Evolutionary conservation across 345 rosid genomes (phyloP).

Genomic region (Clausena lansium): DNA sequence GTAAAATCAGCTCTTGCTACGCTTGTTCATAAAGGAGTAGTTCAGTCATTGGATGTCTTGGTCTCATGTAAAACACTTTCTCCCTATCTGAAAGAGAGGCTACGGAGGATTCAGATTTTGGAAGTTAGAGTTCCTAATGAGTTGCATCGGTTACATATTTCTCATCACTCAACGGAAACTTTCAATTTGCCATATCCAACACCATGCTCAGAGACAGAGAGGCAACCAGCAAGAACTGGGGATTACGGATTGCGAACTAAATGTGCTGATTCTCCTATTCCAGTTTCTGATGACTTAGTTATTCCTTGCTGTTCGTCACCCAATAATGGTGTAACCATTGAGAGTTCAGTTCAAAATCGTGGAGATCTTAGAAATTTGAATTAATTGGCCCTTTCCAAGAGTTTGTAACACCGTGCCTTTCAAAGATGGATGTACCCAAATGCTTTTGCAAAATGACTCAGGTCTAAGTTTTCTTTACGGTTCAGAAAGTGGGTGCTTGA

Average conservation of each 20-base stretch:
- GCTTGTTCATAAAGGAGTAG: constrained; percentile 63
- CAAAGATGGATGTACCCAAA: constrained; percentile 28
- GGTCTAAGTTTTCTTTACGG: no score
- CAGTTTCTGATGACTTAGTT: constrained; percentile 15
- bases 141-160: constrained; percentile 19
- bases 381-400: constrained; percentile 22
- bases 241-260: constrained; percentile 21
- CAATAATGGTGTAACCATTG: constrained; percentile 16
- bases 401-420: neutral
- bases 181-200: constrained; percentile 23
- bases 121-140: constrained; percentile 27
- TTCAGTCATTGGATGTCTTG: constrained; percentile 49
- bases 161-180: constrained; percentile 10
- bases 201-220: constrained; percentile 13
- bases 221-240: constrained; percentile 3
- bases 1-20: constrained; percentile 51
- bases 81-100: constrained; percentile 50
- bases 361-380: constrained; percentile 33
- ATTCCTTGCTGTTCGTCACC: constrained; percentile 5
- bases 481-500: no score
- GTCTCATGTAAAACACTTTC: constrained; percentile 39
- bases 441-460: no score
- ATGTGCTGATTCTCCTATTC: constrained; percentile 17
- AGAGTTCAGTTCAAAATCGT: constrained; percentile 28
- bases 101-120: constrained; percentile 36